phyloP scores from a whole-genome alignment of 805 yeast species.

The Allodekkera sacchari region DNA sequence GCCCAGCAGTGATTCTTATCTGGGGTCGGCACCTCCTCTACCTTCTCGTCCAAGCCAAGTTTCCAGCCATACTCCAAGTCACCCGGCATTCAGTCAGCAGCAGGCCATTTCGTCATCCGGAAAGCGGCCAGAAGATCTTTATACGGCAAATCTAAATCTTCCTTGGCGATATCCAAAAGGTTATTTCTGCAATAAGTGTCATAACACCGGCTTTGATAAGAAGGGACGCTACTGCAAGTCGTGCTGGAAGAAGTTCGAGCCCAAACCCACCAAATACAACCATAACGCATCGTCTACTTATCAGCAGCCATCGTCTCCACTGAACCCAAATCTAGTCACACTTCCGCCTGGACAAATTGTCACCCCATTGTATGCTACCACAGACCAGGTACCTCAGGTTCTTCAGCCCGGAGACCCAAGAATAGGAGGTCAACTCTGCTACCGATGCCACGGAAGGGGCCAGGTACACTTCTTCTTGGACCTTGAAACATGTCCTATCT shows the following conservation, averaged over 20 bases:
- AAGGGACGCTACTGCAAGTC: conserved; percentile 59
- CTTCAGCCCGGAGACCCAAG: conserved; percentile 75
- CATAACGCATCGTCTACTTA: neutral
- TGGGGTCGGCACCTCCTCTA: neutral
- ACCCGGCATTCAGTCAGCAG: conserved; percentile 7
- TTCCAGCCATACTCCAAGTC: no score
- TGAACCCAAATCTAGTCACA: conserved; percentile 17
- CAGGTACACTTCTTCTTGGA: conserved; percentile 46
- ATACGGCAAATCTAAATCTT: conserved; percentile 39
- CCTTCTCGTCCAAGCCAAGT: no score
- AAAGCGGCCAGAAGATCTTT: conserved; percentile 21
- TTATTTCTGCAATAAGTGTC: conserved; percentile 58
- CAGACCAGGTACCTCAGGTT: conserved; percentile 24
- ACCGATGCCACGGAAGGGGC: conserved; percentile 64
- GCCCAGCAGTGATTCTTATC: neutral
- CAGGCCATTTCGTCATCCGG: conserved; percentile 1
- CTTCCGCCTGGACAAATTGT: conserved; percentile 18
- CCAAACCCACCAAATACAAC: conserved; percentile 1
- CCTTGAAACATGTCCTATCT: conserved; percentile 52
- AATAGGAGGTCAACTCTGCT: conserved; percentile 67
- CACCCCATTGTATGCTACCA: conserved; percentile 2
- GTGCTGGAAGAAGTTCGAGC: conserved; percentile 57
- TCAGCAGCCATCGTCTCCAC: conserved; percentile 3
- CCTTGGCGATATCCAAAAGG: conserved; percentile 64
- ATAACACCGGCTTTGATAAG: conserved; percentile 62